phyloP scores from a whole-genome alignment of 2,329 filamentous ascomycete species.

The Westerdykella sp. region DNA sequence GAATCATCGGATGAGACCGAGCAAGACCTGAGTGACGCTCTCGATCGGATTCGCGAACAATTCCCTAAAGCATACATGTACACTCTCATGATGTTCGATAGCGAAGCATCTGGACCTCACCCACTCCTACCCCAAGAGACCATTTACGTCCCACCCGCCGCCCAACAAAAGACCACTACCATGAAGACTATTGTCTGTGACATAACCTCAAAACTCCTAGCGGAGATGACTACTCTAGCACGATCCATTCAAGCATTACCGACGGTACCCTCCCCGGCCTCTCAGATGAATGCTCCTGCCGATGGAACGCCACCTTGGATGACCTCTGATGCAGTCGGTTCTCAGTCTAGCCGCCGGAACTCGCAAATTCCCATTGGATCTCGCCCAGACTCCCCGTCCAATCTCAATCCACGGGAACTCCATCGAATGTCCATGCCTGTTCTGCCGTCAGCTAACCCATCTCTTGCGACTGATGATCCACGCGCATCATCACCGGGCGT shows the following conservation, averaged over 20 bases:
- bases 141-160: conserved; percentile 61
- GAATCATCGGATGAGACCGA: conserved; percentile 36
- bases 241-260: conserved; percentile 48
- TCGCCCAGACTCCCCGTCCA: conserved; percentile 27
- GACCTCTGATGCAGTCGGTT: conserved; percentile 16
- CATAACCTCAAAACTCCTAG: conserved; percentile 40
- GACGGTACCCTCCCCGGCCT: conserved; percentile 54
- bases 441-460: conserved; percentile 38
- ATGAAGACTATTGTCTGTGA: conserved; percentile 44
- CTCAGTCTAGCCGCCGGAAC: conserved; percentile 24
- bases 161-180: conserved; percentile 67
- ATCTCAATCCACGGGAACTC: conserved; percentile 51
- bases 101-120: conserved; percentile 36
- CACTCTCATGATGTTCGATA: conserved; percentile 75
- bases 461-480: conserved; percentile 20
- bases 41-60: conserved; percentile 54
- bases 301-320: conserved; percentile 28
- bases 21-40: conserved; percentile 59
- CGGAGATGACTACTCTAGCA: conserved; percentile 44
- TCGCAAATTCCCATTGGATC: conserved; percentile 24
- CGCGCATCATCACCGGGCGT: conserved; percentile 21
- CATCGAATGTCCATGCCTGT: conserved; percentile 78
- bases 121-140: conserved; percentile 57
- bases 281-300: conserved; percentile 17
- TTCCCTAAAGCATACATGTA: conserved; percentile 74